phyloP scores from a whole-genome alignment of 2,329 filamentous ascomycete genomes.

The Cladosporium halotolerans region DNA sequence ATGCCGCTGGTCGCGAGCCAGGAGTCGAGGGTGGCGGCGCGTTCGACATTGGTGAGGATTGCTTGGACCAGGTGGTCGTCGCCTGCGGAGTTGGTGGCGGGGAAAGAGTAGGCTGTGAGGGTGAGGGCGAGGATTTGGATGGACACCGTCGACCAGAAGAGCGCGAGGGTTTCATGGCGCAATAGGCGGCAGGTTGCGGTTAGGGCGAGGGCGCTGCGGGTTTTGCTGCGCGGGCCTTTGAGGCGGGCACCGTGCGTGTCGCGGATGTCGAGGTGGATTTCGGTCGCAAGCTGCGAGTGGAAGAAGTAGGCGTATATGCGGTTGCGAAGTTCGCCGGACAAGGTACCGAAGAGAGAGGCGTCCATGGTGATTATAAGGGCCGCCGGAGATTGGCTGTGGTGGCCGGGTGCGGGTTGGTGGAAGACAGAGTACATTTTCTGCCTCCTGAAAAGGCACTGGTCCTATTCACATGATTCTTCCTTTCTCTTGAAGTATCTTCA shows the following conservation, averaged over 20 bases:
- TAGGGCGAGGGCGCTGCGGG: slow-evolving; percentile 4
- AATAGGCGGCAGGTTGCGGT: not conserved
- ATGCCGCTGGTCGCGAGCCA: slow-evolving; percentile 1
- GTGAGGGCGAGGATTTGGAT: slow-evolving; percentile 3
- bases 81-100: not conserved
- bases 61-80: not conserved
- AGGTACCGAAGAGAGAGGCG: slow-evolving; percentile 3
- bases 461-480: too few relatives aligned
- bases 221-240: not conserved
- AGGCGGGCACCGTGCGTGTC: not conserved
- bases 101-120: not conserved
- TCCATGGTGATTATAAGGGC: not conserved
- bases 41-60: not conserved
- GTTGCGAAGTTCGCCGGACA: slow-evolving; percentile 12
- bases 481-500: too few relatives aligned
- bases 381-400: too few relatives aligned
- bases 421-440: too few relatives aligned
- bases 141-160: slow-evolving; percentile 4
- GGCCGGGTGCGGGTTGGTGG: too few relatives aligned
- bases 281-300: not conserved
- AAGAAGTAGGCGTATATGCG: slow-evolving; percentile 8
- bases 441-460: too few relatives aligned
- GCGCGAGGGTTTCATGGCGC: slow-evolving; percentile 1
- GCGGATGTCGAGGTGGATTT: slow-evolving; percentile 4
- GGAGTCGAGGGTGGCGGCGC: not conserved